Conservation (phyloP, 2,329 filamentous ascomycete genomes). For the Tolypocladium nubicola region DNA sequence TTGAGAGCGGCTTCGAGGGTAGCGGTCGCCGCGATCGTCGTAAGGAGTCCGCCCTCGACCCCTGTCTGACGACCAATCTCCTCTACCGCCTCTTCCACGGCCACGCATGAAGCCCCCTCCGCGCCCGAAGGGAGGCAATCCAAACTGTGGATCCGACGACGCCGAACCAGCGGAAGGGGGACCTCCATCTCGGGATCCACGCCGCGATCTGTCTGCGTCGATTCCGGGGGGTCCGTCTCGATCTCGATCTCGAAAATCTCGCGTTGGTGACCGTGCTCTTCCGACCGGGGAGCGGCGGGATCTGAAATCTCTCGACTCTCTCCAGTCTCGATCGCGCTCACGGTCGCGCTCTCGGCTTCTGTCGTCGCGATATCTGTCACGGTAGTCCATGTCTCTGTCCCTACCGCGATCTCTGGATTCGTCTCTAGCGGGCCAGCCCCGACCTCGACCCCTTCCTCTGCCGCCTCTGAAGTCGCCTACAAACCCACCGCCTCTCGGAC, state of each 20-base stretch:
- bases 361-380: slow-evolving; percentile 50
- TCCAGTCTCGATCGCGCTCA: slow-evolving; percentile 41
- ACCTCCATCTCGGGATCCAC: slow-evolving; percentile 59
- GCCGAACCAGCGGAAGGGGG: slow-evolving; percentile 62
- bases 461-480: slow-evolving; percentile 50
- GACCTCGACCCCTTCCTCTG: slow-evolving; percentile 43
- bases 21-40: slow-evolving; percentile 50
- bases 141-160: slow-evolving; percentile 56
- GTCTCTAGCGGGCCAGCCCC: slow-evolving; percentile 45
- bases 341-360: slow-evolving; percentile 47
- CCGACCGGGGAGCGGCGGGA: slow-evolving; percentile 47
- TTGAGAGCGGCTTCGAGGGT: slow-evolving; percentile 55
- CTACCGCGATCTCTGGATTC: slow-evolving; percentile 51
- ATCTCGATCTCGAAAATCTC: slow-evolving; percentile 53
- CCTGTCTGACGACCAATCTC: slow-evolving; percentile 30
- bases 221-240: slow-evolving; percentile 49
- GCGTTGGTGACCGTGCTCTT: slow-evolving; percentile 54
- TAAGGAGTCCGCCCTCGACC: slow-evolving; percentile 47
- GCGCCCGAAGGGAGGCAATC: slow-evolving; percentile 37
- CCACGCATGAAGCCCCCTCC: slow-evolving; percentile 47
- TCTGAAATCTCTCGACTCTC: slow-evolving; percentile 26
- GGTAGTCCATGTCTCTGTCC: slow-evolving; percentile 49
- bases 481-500: slow-evolving; percentile 58
- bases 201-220: slow-evolving; percentile 56
- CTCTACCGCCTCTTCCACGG: slow-evolving; percentile 35